Evolutionary conservation across 176 grass and related monocot species (phyloP).

Genomic region (Dendrocalamus sinicus): DNA sequence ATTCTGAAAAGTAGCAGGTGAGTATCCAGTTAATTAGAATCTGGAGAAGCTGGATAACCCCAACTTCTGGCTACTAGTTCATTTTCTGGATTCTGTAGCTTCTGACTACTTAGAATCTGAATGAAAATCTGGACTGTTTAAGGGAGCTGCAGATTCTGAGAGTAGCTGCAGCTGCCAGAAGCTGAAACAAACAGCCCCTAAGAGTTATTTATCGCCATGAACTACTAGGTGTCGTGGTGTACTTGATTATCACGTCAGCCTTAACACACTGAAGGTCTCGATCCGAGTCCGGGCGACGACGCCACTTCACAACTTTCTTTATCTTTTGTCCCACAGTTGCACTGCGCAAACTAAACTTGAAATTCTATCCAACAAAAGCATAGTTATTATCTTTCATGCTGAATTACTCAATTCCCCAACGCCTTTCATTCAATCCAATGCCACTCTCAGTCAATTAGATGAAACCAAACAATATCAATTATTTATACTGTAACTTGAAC

Average conservation of each 20-base stretch:
- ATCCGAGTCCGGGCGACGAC: conserved; percentile 74
- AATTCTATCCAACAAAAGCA: neutral
- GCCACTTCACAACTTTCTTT: neutral
- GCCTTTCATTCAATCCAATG: too few relatives aligned
- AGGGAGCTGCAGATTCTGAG: too few relatives aligned
- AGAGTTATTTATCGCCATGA: too few relatives aligned
- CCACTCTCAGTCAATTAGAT: neutral
- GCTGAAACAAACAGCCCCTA: too few relatives aligned
- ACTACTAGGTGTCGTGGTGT: conserved; percentile 47
- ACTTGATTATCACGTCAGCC: conserved; percentile 91
- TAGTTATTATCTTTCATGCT: neutral
- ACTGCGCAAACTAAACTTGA: neutral
- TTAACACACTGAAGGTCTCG: conserved; percentile 85
- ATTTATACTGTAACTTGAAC: conserved; percentile 50
- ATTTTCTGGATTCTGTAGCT: too few relatives aligned
- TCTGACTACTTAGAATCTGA: too few relatives aligned
- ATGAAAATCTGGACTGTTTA: too few relatives aligned
- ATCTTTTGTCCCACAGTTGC: neutral
- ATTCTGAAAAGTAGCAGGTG: too few relatives aligned
- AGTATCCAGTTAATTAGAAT: too few relatives aligned
- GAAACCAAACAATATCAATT: conserved; percentile 35
- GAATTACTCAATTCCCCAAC: neutral
- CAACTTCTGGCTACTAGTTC: too few relatives aligned
- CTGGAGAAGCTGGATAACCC: too few relatives aligned
- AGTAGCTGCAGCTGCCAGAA: too few relatives aligned